These are phyloP conservation scores for Cladobotryum mycophilum DNA, from an alignment of 2,329 filamentous ascomycete species.

Conservation along the genomic window DNA sequence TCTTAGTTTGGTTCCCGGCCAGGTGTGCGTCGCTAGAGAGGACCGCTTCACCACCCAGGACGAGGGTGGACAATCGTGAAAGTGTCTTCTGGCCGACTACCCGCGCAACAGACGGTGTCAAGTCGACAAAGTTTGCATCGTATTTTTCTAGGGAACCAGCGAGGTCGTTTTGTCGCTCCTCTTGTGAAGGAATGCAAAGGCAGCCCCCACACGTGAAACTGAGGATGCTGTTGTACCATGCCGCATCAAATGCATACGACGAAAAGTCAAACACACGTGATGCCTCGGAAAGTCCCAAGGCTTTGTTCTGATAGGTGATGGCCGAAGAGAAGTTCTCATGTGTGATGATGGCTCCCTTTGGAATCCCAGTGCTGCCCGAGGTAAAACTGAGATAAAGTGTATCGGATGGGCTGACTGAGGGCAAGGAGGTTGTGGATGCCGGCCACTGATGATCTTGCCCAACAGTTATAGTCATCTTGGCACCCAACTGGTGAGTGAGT, in stretches of 20 bases:
- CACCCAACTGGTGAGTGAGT: too few species aligned
- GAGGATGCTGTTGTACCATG: conserved; percentile 6
- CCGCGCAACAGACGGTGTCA: conserved; percentile 11
- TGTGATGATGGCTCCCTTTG: conserved; percentile 38
- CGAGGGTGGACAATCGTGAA: neutral
- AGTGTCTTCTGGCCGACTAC: too few species aligned
- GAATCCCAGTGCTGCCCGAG: conserved; percentile 44
- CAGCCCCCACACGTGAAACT: conserved; percentile 13
- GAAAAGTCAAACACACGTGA: conserved; percentile 14
- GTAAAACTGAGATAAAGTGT: conserved; percentile 40
- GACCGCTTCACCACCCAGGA: conserved; percentile 13
- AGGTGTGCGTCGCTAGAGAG: neutral
- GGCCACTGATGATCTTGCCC: too few species aligned
- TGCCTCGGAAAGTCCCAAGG: neutral
- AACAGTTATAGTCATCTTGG: too few species aligned
- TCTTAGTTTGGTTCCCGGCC: neutral
- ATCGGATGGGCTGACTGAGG: neutral
- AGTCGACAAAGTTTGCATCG: neutral
- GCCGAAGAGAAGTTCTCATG: neutral
- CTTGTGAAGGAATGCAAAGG: conserved; percentile 16
- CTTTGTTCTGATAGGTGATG: neutral
- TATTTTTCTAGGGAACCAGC: neutral
- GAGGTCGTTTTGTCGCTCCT: conserved; percentile 11
- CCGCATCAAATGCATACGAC: conserved; percentile 15
- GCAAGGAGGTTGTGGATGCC: neutral